A percentile compares a stretch with the other conserved stretches of the same genome.
phyloP scores from a whole-genome alignment of 805 yeast species.

The Metschnikowia lochheadii region DNA sequence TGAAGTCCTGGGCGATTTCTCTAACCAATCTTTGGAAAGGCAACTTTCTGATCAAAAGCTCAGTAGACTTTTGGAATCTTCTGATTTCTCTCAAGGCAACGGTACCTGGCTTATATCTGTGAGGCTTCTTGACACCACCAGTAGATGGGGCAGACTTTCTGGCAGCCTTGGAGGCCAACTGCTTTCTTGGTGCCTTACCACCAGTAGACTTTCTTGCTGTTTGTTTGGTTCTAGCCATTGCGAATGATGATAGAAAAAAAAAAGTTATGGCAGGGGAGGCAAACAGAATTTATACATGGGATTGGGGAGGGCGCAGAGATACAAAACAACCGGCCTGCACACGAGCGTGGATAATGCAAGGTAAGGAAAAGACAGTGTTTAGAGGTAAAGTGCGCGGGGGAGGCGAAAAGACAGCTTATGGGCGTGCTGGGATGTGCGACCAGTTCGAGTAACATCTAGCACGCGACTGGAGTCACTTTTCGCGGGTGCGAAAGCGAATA shows the following conservation, averaged over 20 bases:
- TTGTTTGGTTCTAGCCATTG: slow-evolving; percentile 46
- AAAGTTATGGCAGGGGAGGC: background rate
- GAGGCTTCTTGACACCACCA: slow-evolving; percentile 47
- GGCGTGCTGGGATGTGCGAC: slow-evolving; percentile 12
- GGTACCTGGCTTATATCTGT: slow-evolving; percentile 50
- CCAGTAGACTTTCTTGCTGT: slow-evolving; percentile 48
- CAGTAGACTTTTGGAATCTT: slow-evolving; percentile 46
- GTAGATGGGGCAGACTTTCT: slow-evolving; percentile 46
- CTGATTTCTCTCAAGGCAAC: slow-evolving; percentile 48
- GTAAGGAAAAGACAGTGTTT: background rate
- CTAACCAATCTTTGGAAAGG: slow-evolving; percentile 48
- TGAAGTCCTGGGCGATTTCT: slow-evolving; percentile 46
- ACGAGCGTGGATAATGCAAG: background rate
- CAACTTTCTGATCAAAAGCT: slow-evolving; percentile 44
- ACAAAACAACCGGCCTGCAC: slow-evolving; percentile 1
- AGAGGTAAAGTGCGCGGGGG: background rate
- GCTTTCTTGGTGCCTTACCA: slow-evolving; percentile 49
- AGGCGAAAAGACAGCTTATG: slow-evolving; percentile 1
- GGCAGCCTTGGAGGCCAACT: slow-evolving; percentile 47
- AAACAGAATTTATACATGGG: slow-evolving; percentile 9
- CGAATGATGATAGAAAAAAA: slow-evolving; percentile 3
- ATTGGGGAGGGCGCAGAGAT: background rate
- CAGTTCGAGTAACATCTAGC: slow-evolving; percentile 10
- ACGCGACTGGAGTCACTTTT: slow-evolving; percentile 7
- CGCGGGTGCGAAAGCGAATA: slow-evolving; percentile 7